A percentile compares a stretch with the other conserved stretches of the same genome.
phyloP scores from a whole-genome alignment of 768 basidiomycete genomes.

The Phaffia tasmanica region DNA sequence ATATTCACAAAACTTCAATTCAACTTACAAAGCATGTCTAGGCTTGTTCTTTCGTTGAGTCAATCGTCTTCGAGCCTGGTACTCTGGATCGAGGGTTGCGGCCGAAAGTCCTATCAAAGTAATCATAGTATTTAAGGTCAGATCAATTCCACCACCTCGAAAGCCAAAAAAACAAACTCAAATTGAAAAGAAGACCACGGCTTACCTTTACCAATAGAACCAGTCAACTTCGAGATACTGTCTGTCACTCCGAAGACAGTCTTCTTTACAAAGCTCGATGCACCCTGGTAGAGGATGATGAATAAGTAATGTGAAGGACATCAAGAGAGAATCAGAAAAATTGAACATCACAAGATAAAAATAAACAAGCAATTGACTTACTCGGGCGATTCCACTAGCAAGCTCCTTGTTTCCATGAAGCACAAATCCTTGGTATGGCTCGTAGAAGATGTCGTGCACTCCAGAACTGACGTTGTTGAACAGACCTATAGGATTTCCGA shows the following conservation, averaged over 20 bases:
- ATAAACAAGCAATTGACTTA: constrained; percentile 34
- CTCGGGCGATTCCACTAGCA: constrained; percentile 89
- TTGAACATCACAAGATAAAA: neutral
- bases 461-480: constrained; percentile 98
- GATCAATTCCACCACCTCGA: neutral
- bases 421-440: constrained; percentile 91
- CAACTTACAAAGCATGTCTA: constrained; percentile 75
- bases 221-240: constrained; percentile 94
- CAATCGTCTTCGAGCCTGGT: constrained; percentile 77
- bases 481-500: constrained; percentile 78
- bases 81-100: constrained; percentile 92
- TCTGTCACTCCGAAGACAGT: constrained; percentile 94
- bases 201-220: constrained; percentile 87
- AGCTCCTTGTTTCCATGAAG: constrained; percentile 92
- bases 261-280: constrained; percentile 96
- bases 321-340: neutral
- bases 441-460: constrained; percentile 95
- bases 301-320: neutral
- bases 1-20: neutral
- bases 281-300: constrained; percentile 49
- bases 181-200: neutral
- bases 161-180: neutral
- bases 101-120: constrained; percentile 66
- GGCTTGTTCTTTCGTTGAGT: constrained; percentile 86
- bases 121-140: neutral